Evolutionary conservation across 441 rosid genomes (phyloP).

Genomic region (Melastoma candidum): DNA sequence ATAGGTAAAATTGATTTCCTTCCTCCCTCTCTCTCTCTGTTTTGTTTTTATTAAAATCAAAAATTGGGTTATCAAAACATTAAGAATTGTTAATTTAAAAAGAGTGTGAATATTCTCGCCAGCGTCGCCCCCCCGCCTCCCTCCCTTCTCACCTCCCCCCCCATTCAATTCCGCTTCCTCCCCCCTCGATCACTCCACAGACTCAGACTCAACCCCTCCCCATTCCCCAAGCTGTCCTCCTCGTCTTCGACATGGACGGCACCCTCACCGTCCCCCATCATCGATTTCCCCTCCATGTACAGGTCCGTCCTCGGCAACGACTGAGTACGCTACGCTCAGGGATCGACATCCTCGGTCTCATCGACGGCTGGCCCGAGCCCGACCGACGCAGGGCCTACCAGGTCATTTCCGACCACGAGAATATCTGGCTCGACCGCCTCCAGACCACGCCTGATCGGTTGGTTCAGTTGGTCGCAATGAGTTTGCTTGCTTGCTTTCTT

Average conservation of each 20-base stretch:
- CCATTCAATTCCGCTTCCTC: no score
- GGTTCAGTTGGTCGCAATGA: background rate
- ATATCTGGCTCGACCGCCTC: constrained; percentile 65
- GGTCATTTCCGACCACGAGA: constrained; percentile 58
- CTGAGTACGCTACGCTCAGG: constrained; percentile 58
- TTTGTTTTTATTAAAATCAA: no score
- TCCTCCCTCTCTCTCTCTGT: no score
- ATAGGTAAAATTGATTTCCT: no score
- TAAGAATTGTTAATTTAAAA: no score
- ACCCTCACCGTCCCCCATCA: constrained; percentile 77
- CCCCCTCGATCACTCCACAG: no score
- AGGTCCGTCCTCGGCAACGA: constrained; percentile 68
- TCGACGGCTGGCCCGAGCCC: constrained; percentile 58
- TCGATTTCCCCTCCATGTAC: constrained; percentile 88
- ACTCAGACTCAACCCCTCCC: background rate
- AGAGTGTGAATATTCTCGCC: no score
- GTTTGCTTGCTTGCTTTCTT: background rate
- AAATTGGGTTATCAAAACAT: no score
- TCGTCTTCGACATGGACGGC: constrained; percentile 96
- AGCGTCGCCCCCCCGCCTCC: no score
- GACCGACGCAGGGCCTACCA: constrained; percentile 51
- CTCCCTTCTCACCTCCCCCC: no score
- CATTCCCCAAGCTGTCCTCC: background rate
- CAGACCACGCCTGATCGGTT: constrained; percentile 84
- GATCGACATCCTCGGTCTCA: constrained; percentile 71